phyloP scores from a whole-genome alignment of 352 stramenopile genomes.

The Saprolegnia diclina region DNA sequence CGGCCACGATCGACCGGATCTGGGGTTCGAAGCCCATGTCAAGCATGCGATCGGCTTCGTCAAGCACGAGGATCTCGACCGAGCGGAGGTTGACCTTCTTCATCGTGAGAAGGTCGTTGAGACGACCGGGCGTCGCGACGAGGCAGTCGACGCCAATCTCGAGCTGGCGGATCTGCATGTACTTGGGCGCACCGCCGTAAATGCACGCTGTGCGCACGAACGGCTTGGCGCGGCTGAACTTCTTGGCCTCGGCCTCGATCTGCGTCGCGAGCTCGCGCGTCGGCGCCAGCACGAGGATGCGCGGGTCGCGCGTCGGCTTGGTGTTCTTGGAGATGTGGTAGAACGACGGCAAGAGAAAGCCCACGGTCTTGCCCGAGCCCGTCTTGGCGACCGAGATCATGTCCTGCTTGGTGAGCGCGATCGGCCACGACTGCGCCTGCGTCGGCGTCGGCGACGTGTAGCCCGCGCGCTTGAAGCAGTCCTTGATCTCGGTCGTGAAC shows the following conservation, averaged over 20 bases:
- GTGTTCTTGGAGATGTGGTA: constrained; percentile 88
- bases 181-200: constrained; percentile 97
- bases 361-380: constrained; percentile 91
- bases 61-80: constrained; percentile 65
- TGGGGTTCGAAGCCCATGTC: constrained; percentile 94
- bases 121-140: constrained; percentile 92
- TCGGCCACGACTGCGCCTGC: constrained; percentile 25
- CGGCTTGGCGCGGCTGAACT: constrained; percentile 55
- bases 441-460: constrained; percentile 83
- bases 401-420: constrained; percentile 49
- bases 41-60: constrained; percentile 95
- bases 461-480: constrained; percentile 25
- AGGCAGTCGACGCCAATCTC: constrained; percentile 89
- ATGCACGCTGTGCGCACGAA: constrained; percentile 89
- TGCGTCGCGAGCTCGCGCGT: constrained; percentile 95
- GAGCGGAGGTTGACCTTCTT: constrained; percentile 53
- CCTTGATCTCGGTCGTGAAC: constrained; percentile 18
- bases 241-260: constrained; percentile 86
- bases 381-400: constrained; percentile 97
- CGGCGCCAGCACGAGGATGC: constrained; percentile 82
- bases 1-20: constrained; percentile 84
- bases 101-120: constrained; percentile 91
- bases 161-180: constrained; percentile 80
- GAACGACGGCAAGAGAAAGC: constrained; percentile 92
- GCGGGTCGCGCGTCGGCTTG: constrained; percentile 70